Conservation (phyloP, 1,139 yeast genomes). For the Yamadazyma oceani region DNA sequence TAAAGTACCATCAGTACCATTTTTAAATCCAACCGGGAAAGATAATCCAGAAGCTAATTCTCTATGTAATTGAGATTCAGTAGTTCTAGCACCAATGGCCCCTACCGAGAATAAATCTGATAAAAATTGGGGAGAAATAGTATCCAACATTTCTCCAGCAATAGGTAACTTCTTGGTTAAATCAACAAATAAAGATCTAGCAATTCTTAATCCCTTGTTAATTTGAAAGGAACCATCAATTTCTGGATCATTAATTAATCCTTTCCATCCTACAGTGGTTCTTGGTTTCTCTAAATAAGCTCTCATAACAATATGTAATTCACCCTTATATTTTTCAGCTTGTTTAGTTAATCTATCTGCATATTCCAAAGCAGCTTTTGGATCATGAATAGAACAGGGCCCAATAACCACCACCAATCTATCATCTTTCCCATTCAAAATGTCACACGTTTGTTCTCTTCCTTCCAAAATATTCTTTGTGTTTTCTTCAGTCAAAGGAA, state of each 20-base stretch:
- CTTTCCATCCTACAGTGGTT: slow-evolving; percentile 99
- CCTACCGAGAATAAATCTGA: slow-evolving; percentile 91
- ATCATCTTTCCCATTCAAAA: slow-evolving; percentile 76
- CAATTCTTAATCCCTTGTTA: slow-evolving; percentile 87
- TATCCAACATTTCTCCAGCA: slow-evolving; percentile 97
- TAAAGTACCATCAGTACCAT: slow-evolving; percentile 95
- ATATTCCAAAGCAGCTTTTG: slow-evolving; percentile 85
- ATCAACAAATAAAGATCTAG: slow-evolving; percentile 83
- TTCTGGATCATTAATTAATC: slow-evolving; percentile 95
- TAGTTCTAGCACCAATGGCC: slow-evolving; percentile 98
- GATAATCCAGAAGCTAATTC: slow-evolving; percentile 95
- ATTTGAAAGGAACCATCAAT: slow-evolving; percentile 90
- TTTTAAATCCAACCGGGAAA: slow-evolving; percentile 98
- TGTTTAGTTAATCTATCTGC: slow-evolving; percentile 67
- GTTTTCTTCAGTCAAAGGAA: slow-evolving; percentile 64
- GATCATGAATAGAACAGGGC: slow-evolving; percentile 95
- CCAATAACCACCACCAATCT: slow-evolving; percentile 83
- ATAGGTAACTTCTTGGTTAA: slow-evolving; percentile 82
- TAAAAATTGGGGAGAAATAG: slow-evolving; percentile 96
- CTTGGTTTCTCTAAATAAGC: slow-evolving; percentile 98
- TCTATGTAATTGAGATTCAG: slow-evolving; percentile 96
- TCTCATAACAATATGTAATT: slow-evolving; percentile 86
- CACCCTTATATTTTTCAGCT: slow-evolving; percentile 68
- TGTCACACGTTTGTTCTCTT: slow-evolving; percentile 70
- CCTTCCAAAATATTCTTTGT: slow-evolving; percentile 68